Base-by-base conservation (phyloP, 2,329 filamentous ascomycete genomes). In the Dendryphion nanum region DNA sequence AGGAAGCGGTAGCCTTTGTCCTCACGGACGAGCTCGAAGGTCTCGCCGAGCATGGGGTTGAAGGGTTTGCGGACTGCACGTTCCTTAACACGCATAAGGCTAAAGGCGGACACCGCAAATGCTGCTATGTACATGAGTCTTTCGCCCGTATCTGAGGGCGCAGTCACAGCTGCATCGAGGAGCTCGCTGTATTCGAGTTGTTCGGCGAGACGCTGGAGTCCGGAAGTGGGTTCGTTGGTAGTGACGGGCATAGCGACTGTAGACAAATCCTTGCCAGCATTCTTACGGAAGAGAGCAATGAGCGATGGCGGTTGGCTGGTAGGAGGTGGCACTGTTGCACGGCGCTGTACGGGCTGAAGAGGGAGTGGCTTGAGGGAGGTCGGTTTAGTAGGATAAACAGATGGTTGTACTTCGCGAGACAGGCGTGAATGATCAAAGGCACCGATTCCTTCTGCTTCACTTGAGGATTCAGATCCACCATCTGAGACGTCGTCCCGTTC, bases 191-290 rank as follows among this genome's bases (percentile, higher is more conserved):
- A 97, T 64, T 98, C 93, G 33, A 97, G 68, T 57, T 91, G 86
- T 66, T 98, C 93, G 1, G 91, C 86, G 4, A 90, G 78, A 44
- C 91, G 85, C 64, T 98, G 93, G 4, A 97, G 74, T 8, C 95
- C 71, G 0, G 91, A 96, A 2, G 83, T 80, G 0, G 93, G 93
- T 62, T 98, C 93, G 65, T 98, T 98, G 17, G 91, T 84, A 4
- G 91, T 95, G 1, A 96, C 93, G 0, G 93, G 93, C 91, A 97
- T 97, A 33, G 89, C 90, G 49, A 98, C 95, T 3, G 89, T 94
- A 43, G 89, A 95, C 33, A 98, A 74, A 66, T 98, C 93, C 66
- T 98, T 98, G 59, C 93, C 93, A 7, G 97, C 93, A 53, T 98
- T 98, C 67, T 97, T 98, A 51, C 93, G 83, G 20, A 97, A 76